Percentiles rank a stretch among this genome's conserved stretches.
Evolutionary conservation across 306 rosid species (phyloP).

Genomic region (Sophora flavescens): DNA sequence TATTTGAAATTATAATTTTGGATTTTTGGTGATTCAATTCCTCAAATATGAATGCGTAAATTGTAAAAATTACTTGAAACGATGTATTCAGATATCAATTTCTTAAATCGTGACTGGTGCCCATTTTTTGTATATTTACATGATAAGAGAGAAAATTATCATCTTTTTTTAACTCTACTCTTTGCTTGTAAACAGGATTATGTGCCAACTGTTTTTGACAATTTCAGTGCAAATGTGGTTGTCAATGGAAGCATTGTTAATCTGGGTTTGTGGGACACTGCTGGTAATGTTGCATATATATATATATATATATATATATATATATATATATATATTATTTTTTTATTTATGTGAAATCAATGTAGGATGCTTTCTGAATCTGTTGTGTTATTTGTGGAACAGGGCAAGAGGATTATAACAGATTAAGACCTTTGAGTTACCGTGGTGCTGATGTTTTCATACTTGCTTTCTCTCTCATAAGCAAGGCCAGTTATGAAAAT

Average conservation of each 20-base stretch:
- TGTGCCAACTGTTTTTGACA: conserved; percentile 97
- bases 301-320: too few relatives aligned
- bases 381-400: conserved; percentile 56
- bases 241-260: conserved; percentile 96
- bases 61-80: conserved; percentile 5
- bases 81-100: neutral
- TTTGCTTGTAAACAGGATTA: conserved; percentile 80
- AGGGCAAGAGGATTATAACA: conserved; percentile 79
- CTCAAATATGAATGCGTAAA: neutral
- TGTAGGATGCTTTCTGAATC: conserved; percentile 42
- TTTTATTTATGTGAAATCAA: conserved; percentile 18
- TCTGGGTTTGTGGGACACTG: conserved; percentile 99
- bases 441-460: conserved; percentile 81
- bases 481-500: conserved; percentile 78
- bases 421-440: conserved; percentile 79
- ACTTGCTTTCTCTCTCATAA: conserved; percentile 72
- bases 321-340: too few relatives aligned
- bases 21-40: conserved; percentile 18
- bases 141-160: neutral
- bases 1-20: neutral
- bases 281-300: conserved; percentile 75
- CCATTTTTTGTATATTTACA: conserved; percentile 3
- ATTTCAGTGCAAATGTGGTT: conserved; percentile 98
- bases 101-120: too few relatives aligned
- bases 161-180: conserved; percentile 10